A percentile compares a stretch with the other conserved stretches of the same genome.
Evolutionary conservation across 192 early-diverging fungal species (phyloP).

Genomic region (Rhizoclosmatium globosum): DNA sequence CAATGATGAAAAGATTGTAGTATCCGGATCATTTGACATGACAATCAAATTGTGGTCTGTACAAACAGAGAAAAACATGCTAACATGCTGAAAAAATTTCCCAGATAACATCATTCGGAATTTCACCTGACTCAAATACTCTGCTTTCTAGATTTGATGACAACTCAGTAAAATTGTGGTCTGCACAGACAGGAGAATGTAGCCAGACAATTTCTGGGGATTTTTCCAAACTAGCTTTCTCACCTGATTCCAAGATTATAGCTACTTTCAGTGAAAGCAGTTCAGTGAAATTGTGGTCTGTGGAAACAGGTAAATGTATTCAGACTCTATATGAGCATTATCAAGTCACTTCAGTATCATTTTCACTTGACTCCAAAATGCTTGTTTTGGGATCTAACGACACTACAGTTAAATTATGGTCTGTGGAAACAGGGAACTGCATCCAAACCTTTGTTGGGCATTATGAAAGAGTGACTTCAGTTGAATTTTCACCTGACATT

Average conservation of each 20-base stretch:
- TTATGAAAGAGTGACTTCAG: conserved; percentile 11
- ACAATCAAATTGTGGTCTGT: conserved; percentile 30
- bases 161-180: neutral
- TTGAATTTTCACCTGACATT: neutral
- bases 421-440: conserved; percentile 6
- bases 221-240: conserved; percentile 6
- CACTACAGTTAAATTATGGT: conserved; percentile 33
- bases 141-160: neutral
- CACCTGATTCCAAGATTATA: no score
- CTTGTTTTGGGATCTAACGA: conserved; percentile 28
- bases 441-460: conserved; percentile 20
- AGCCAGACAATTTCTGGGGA: conserved; percentile 9
- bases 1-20: neutral
- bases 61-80: conserved; percentile 17
- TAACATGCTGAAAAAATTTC: neutral
- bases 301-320: conserved; percentile 4
- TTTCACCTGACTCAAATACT: neutral
- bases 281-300: conserved; percentile 11
- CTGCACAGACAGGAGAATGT: neutral
- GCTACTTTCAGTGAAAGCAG: no score
- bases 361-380: neutral
- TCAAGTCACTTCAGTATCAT: neutral
- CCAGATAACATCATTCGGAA: neutral
- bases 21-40: neutral
- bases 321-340: conserved; percentile 4